Evolutionary conservation across 495 filamentous ascomycete species (phyloP), one percentile per base, ranked within the genome.

Genomic region (Neurospora hispaniola): DNA sequence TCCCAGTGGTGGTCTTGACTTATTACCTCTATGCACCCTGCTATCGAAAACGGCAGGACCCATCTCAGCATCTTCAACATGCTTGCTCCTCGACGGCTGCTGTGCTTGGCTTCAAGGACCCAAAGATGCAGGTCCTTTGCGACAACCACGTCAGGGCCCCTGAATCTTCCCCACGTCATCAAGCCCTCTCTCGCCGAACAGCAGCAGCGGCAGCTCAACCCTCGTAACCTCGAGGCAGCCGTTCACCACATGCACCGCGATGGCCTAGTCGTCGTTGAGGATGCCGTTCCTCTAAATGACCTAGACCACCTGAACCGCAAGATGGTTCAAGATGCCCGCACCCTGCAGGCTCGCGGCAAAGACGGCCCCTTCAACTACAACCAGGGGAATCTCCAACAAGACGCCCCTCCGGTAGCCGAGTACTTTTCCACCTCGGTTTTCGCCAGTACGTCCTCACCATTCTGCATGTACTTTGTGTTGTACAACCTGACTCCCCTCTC

Each of bases 191-290:
- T 69, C 6, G 16, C 48, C 31, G 79, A 80, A 72, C 68, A 78
- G 4, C 62, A 69, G 31, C 59, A 48, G 10, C 70, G 70, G 16
- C 71, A 71, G 20, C 78, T 85, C 11, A 71, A 68, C 4, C 71
- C 80, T 3, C 75, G 81, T 43, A 87, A 87, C 72, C 74, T 88
- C 14, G 85, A 88, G 73, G 80, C 84, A 77, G 87, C 86, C 74
- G 80, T 88, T 9, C 82, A 83, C 12, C 80, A 80, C 44, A 73
- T 89, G 4, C 80, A 87, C 72, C 71, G 79, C 12, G 87, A 90
- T 77, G 89, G 87, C 68, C 83, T 90, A 41, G 85, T 90, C 68
- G 87, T 90, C n/a, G 81, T 89, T 23, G 81, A 85, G 59, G 81
- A 87, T 72, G 82, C 84, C 1, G 77, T 88, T 31, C 78, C 81